Evolutionary conservation across 768 basidiomycete genomes (phyloP).

Genomic region (Lactarius hengduanensis): DNA sequence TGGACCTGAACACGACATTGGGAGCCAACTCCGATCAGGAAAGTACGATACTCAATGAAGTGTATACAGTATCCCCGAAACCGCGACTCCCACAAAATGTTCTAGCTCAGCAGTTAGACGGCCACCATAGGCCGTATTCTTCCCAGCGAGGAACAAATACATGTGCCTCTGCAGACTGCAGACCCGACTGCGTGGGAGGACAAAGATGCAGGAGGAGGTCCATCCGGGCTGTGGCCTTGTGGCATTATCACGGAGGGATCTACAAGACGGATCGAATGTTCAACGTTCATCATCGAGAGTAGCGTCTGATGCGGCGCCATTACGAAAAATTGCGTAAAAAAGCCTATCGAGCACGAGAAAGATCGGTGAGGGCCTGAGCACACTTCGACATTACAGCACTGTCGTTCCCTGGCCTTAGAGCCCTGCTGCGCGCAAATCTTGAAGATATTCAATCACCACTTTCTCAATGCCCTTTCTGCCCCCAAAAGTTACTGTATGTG

Average conservation of each 20-base stretch:
- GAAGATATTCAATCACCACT: neutral
- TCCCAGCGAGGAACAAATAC: conserved; percentile 11
- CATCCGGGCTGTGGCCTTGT: neutral
- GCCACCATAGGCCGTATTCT: neutral
- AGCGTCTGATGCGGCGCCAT: neutral
- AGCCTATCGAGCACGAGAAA: neutral
- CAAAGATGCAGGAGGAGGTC: neutral
- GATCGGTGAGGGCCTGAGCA: neutral
- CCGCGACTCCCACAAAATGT: neutral
- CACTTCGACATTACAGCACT: neutral
- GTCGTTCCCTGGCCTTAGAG: neutral
- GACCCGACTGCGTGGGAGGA: conserved; percentile 3
- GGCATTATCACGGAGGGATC: neutral
- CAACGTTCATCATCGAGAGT: neutral
- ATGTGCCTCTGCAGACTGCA: neutral
- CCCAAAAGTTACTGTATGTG: neutral
- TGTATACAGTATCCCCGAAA: neutral
- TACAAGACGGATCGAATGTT: neutral
- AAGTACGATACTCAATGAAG: neutral
- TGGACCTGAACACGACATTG: neutral
- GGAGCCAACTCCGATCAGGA: neutral
- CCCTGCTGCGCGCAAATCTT: neutral
- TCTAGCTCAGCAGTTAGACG: neutral
- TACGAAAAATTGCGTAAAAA: neutral
- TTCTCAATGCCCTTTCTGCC: neutral